Evolutionary conservation across 192 early-diverging fungal species (phyloP), one percentile per base, ranked within the genome.

Genomic region (Backusella macrospora): DNA sequence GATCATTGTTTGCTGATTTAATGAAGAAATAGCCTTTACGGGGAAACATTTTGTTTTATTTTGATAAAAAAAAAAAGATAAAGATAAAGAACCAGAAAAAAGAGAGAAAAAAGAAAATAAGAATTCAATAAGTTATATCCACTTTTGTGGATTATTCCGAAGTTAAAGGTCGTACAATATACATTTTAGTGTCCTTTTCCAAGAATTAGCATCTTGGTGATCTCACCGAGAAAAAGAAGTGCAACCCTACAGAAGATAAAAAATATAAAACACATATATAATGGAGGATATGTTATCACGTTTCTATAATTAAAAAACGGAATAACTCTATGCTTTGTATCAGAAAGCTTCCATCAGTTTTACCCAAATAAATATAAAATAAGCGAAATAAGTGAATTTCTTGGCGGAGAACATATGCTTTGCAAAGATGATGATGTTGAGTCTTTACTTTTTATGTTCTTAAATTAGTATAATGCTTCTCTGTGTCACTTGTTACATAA

Each of bases 21-120:
- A 76, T 71, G 40, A 59, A 76, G 40, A 76, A 76, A 38, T 72
- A 67, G 26, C 62, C 62, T 23, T 72, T 13, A n/a, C 15, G 21
- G 8, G 71, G 71, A 23, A 72, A 72, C 52, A 59, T 59, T 0
- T 59, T 59, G 29, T 34, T 34, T 34, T 34, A 34, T 34, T 34
- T 34, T 34, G 29, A 34, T 34, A 34, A 34, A 34, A 2, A 34
- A 34, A 34, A 34, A 34, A 23, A 59, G 52, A 26, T 59, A 34
- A 34, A 34, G 52, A 23, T 59, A 26, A 26, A 26, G 9, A 26
- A 59, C 26, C 9, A 46, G 3, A 13, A 49, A 18, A 59, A 26
- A 23, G 26, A 59, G 52, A 59, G 18, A 59, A 59, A 59, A 55
- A 59, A 26, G 9, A 59, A 59, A 59, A 59, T 1, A 55, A 23